Conservation (phyloP, 306 rosid species). For the Cucurbita moschata region DNA sequence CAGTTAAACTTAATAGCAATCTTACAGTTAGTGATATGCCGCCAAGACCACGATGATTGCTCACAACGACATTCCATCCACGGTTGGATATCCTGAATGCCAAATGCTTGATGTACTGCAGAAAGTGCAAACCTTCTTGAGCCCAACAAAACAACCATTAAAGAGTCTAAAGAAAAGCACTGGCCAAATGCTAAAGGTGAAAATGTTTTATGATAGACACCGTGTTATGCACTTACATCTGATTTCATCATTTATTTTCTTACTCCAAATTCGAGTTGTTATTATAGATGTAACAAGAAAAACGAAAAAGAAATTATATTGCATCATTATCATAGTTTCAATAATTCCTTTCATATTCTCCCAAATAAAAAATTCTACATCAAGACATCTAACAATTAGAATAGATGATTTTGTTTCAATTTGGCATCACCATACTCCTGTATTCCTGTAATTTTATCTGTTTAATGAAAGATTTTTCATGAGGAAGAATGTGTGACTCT, state of each 20-base stretch:
- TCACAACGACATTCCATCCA: slow-evolving; percentile 75
- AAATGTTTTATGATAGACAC: neutral
- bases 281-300: neutral
- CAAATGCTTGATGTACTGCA: slow-evolving; percentile 86
- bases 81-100: slow-evolving; percentile 59
- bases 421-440: neutral
- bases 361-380: neutral
- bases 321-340: neutral
- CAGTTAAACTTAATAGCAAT: neutral
- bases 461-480: neutral
- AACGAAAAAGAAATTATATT: neutral
- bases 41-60: slow-evolving; percentile 92
- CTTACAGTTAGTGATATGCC: slow-evolving; percentile 93
- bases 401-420: neutral
- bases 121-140: neutral
- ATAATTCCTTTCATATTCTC: neutral
- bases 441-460: neutral
- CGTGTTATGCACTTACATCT: neutral
- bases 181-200: neutral
- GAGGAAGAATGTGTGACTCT: neutral
- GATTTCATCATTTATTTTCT: neutral
- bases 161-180: neutral
- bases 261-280: neutral
- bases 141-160: slow-evolving; percentile 1
- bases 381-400: neutral